phyloP scores from a whole-genome alignment of 495 filamentous ascomycete genomes.

The Daldinia caldariorum region DNA sequence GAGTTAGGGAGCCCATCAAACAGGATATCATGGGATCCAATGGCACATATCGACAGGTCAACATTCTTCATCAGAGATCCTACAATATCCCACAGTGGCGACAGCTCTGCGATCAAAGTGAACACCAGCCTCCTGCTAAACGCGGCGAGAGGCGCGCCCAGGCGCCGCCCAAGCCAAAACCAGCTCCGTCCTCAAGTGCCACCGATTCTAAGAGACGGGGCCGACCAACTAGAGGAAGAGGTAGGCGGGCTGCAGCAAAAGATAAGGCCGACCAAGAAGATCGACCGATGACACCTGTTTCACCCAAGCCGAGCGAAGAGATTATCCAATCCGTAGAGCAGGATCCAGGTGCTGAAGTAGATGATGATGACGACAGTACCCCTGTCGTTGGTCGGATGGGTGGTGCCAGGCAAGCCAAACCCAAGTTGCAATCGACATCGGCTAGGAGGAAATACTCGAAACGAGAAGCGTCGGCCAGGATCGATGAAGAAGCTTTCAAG shows the following conservation, averaged over 20 bases:
- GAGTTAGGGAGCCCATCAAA: slow-evolving; percentile 94
- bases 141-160: slow-evolving; percentile 87
- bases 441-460: slow-evolving; percentile 83
- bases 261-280: slow-evolving; percentile 53
- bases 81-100: slow-evolving; percentile 98
- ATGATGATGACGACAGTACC: slow-evolving; percentile 58
- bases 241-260: slow-evolving; percentile 43
- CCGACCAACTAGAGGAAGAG: slow-evolving; percentile 53
- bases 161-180: slow-evolving; percentile 59
- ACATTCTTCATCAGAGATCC: slow-evolving; percentile 91
- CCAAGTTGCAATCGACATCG: slow-evolving; percentile 63
- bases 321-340: slow-evolving; percentile 58
- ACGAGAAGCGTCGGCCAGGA: slow-evolving; percentile 72
- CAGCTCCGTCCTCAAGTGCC: slow-evolving; percentile 42
- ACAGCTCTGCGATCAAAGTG: slow-evolving; percentile 86
- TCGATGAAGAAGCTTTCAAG: slow-evolving; percentile 88
- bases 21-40: slow-evolving; percentile 96
- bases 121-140: slow-evolving; percentile 94
- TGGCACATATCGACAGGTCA: slow-evolving; percentile 94
- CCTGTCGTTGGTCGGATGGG: slow-evolving; percentile 55
- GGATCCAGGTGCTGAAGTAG: slow-evolving; percentile 58
- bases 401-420: slow-evolving; percentile 54
- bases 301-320: slow-evolving; percentile 57
- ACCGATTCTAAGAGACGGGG: slow-evolving; percentile 46
- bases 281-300: slow-evolving; percentile 65